These are phyloP conservation scores for Stemphylium vesicarium DNA, from an alignment of 2,329 filamentous ascomycete species.

Conservation along the genomic window DNA sequence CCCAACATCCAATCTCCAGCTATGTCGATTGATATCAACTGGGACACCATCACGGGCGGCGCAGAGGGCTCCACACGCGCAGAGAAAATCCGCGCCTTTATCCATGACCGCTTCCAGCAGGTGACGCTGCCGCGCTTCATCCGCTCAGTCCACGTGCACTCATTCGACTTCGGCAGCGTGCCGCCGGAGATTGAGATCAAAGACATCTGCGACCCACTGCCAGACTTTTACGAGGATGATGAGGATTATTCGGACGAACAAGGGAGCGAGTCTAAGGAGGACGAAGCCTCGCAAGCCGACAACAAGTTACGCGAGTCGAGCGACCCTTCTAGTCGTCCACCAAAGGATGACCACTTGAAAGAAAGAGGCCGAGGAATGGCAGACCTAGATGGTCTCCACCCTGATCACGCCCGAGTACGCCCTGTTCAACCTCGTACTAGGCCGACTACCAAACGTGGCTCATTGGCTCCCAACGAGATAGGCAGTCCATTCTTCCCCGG, in stretches of 20 bases:
- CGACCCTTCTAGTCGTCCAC: conserved; percentile 40
- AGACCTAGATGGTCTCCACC: conserved; percentile 21
- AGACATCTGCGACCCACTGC: conserved; percentile 92
- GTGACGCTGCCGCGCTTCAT: conserved; percentile 93
- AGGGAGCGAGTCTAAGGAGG: conserved; percentile 46
- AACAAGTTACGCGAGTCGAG: conserved; percentile 31
- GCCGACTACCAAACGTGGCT: conserved; percentile 36
- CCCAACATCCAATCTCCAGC: conserved; percentile 30
- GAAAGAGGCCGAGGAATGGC: conserved; percentile 27
- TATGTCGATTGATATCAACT: conserved; percentile 99
- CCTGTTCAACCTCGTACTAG: conserved; percentile 35
- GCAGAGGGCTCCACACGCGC: conserved; percentile 86
- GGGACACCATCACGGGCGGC: conserved; percentile 89
- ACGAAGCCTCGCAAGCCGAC: conserved; percentile 35
- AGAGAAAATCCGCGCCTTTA: conserved; percentile 86
- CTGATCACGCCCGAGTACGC: conserved; percentile 28
- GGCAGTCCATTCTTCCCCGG: conserved; percentile 48
- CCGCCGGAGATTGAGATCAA: conserved; percentile 89
- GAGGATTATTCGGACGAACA: conserved; percentile 68
- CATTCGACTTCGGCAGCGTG: conserved; percentile 88
- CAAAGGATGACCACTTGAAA: conserved; percentile 39
- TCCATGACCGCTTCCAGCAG: conserved; percentile 94
- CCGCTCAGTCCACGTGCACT: conserved; percentile 91
- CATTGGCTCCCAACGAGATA: conserved; percentile 42
- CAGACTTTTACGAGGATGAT: conserved; percentile 93